These are phyloP conservation scores for Eucalyptus melliodora DNA, from an alignment of 345 rosid species.

Conservation along the genomic window DNA sequence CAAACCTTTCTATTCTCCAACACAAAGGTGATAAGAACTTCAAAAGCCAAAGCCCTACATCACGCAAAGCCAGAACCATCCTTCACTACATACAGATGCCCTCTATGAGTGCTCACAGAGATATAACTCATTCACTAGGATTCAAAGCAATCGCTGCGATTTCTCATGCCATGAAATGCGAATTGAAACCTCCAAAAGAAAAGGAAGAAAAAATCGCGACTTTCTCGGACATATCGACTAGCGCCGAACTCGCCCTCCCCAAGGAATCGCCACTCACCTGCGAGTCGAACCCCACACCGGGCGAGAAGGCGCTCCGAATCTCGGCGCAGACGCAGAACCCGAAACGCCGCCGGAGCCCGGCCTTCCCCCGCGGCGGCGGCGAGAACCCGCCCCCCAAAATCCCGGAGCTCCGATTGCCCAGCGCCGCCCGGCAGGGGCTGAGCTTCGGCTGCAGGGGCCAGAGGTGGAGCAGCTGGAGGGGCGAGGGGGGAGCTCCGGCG, in stretches of 20 bases:
- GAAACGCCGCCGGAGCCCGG: slow-evolving; percentile 14
- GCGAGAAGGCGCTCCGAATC: slow-evolving; percentile 44
- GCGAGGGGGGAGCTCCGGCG: slow-evolving; percentile 4
- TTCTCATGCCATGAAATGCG: background rate
- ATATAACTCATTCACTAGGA: background rate
- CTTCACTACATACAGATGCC: background rate
- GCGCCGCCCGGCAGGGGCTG: background rate
- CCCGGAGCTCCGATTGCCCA: slow-evolving; percentile 1
- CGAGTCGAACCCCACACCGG: slow-evolving; percentile 57
- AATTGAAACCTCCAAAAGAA: background rate
- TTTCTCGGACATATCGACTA: background rate
- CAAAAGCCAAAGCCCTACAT: background rate
- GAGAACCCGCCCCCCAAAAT: slow-evolving; percentile 7
- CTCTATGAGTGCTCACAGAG: background rate
- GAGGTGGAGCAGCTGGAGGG: background rate
- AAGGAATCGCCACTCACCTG: slow-evolving; percentile 23
- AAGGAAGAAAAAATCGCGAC: background rate
- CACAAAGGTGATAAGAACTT: background rate
- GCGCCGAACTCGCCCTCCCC: background rate
- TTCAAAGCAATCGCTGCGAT: background rate
- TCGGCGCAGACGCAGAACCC: slow-evolving; percentile 48
- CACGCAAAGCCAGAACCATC: background rate
- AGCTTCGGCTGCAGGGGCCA: slow-evolving; percentile 7
- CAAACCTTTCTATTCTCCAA: background rate
- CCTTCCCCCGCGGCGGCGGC: slow-evolving; percentile 12